Evolutionary conservation across 1,284 basidiomycete genomes (phyloP).

Genomic region (Sporisorium exsertum): DNA sequence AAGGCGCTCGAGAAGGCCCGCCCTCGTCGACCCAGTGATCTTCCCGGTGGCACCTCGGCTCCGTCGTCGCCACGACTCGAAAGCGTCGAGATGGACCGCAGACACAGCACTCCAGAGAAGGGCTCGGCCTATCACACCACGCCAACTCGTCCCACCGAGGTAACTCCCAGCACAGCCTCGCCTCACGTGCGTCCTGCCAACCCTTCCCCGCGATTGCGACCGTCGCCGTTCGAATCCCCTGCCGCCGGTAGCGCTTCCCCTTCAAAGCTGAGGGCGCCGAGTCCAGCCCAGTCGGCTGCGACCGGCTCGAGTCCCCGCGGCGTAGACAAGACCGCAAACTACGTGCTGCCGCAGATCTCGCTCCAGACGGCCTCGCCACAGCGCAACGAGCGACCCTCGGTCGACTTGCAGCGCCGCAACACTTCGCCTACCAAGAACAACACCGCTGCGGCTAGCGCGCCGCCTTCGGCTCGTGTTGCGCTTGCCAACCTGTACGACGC

Average conservation of each 20-base stretch:
- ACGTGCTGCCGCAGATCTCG: conserved; percentile 40
- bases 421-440: conserved; percentile 44
- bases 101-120: conserved; percentile 50
- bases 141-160: conserved; percentile 16
- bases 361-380: conserved; percentile 44
- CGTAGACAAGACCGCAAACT: conserved; percentile 14
- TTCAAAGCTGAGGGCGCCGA: conserved; percentile 24
- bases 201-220: conserved; percentile 36
- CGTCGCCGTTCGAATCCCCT: conserved; percentile 34
- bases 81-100: conserved; percentile 42
- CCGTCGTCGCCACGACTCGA: conserved; percentile 40
- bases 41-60: conserved; percentile 27
- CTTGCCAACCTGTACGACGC: conserved; percentile 38
- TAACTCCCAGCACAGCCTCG: conserved; percentile 31
- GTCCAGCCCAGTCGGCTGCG: conserved; percentile 10
- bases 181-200: conserved; percentile 41
- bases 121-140: conserved; percentile 36
- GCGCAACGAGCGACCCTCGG: conserved; percentile 27
- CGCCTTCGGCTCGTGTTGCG: conserved; percentile 36
- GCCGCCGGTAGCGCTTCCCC: conserved; percentile 24
- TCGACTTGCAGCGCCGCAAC: conserved; percentile 46
- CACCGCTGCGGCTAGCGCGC: conserved; percentile 16
- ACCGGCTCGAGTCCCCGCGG: conserved; percentile 19
- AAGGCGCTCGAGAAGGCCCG: conserved; percentile 42
- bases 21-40: conserved; percentile 35